Evolutionary conservation across 768 basidiomycete species (phyloP).

Genomic region (Daedaleopsis sinensis): DNA sequence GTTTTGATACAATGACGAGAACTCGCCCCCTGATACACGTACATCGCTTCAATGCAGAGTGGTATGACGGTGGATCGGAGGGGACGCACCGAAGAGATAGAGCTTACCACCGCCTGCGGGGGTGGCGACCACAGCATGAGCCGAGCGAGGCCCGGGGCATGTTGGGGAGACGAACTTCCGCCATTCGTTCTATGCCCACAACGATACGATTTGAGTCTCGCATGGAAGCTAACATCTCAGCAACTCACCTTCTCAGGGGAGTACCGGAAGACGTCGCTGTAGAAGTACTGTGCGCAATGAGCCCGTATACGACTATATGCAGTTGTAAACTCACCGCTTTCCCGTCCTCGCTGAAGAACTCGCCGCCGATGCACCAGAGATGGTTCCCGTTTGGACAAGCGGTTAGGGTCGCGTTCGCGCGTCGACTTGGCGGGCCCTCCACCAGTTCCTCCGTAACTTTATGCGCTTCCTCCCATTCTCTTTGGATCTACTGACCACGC

Average conservation of each 20-base stretch:
- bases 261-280: constrained; percentile 87
- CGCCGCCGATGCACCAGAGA: constrained; percentile 85
- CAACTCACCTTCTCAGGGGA: constrained; percentile 70
- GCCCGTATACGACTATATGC: background rate
- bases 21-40: constrained; percentile 71
- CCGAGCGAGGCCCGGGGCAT: constrained; percentile 86
- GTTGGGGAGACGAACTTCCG: constrained; percentile 81
- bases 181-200: constrained; percentile 74
- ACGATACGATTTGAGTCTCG: background rate
- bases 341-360: constrained; percentile 86
- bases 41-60: background rate
- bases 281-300: constrained; percentile 62
- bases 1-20: constrained; percentile 80
- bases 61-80: background rate
- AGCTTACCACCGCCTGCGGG: constrained; percentile 85
- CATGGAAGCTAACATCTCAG: background rate
- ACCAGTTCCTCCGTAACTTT: constrained; percentile 85
- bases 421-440: constrained; percentile 77
- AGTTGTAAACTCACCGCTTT: constrained; percentile 56
- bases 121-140: constrained; percentile 78
- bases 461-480: constrained; percentile 84
- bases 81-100: constrained; percentile 69
- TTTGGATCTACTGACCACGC: constrained; percentile 61
- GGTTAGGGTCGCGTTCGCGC: constrained; percentile 83
- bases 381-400: constrained; percentile 80